Conservation (phyloP, 768 basidiomycete genomes). For the Kwoniella sp. region DNA sequence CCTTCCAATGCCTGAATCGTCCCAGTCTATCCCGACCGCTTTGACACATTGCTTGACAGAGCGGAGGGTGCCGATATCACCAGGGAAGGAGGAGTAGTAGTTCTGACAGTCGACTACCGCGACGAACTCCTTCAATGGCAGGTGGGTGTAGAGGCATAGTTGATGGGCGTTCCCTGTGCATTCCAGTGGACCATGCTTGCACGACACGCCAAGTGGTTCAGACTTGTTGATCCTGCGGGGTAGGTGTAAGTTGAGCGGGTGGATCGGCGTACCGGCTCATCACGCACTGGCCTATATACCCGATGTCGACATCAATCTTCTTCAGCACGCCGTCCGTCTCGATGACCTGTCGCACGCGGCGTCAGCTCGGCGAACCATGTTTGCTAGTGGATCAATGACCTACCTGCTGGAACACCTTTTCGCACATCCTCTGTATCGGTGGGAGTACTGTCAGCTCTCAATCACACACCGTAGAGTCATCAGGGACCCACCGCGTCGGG, state of each 20-base stretch:
- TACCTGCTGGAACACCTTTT: conserved; percentile 69
- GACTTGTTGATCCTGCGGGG: conserved; percentile 20
- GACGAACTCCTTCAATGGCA: conserved; percentile 47
- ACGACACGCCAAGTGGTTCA: conserved; percentile 59
- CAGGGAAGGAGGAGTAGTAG: conserved; percentile 39
- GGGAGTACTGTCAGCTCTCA: not conserved
- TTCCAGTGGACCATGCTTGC: conserved; percentile 74
- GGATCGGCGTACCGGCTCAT: not conserved
- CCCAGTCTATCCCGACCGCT: conserved; percentile 65
- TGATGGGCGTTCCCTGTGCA: conserved; percentile 83
- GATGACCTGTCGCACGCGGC: conserved; percentile 47
- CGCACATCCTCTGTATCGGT: conserved; percentile 58
- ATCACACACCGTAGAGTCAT: not conserved
- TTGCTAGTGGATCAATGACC: no score
- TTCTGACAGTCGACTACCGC: conserved; percentile 30
- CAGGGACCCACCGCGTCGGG: conserved; percentile 63
- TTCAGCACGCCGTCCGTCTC: conserved; percentile 55
- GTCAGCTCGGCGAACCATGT: not conserved
- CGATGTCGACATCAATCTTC: conserved; percentile 65
- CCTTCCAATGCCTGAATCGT: conserved; percentile 53
- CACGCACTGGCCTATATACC: conserved; percentile 71
- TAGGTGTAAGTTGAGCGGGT: not conserved
- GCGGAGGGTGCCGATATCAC: conserved; percentile 62
- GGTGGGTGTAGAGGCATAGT: conserved; percentile 58
- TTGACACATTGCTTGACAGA: conserved; percentile 65